Evolutionary conservation across 1,139 yeast genomes (phyloP).

Genomic region (Blastobotrys elegans): DNA sequence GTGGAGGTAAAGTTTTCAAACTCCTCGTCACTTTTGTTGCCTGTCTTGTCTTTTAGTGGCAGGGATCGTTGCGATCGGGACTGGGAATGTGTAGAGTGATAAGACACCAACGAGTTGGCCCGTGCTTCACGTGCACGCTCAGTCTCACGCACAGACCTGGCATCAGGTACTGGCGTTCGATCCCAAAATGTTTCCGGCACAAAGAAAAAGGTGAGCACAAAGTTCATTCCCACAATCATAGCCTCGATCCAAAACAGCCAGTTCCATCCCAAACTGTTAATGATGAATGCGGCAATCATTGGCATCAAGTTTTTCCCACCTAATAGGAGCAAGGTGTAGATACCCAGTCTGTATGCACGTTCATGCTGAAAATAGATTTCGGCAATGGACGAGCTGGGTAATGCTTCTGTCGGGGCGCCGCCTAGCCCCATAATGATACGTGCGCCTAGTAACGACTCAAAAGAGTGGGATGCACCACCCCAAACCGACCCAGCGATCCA

Average conservation of each 20-base stretch:
- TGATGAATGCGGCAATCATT: constrained; percentile 50
- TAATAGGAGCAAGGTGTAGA: constrained; percentile 54
- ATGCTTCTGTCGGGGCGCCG: constrained; percentile 56
- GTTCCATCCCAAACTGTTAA: constrained; percentile 47
- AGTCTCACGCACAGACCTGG: constrained; percentile 48
- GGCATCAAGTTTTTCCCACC: constrained; percentile 64
- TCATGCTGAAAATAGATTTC: constrained; percentile 63
- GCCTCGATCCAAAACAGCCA: constrained; percentile 61
- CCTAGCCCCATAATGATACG: constrained; percentile 57
- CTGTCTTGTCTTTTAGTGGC: background rate
- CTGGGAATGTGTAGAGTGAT: background rate
- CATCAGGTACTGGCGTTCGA: constrained; percentile 47
- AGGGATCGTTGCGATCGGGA: background rate
- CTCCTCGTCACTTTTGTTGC: background rate
- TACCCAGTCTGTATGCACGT: constrained; percentile 59
- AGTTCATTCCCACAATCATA: constrained; percentile 47
- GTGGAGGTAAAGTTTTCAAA: constrained; percentile 1
- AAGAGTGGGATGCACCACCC: constrained; percentile 48
- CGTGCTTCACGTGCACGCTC: constrained; percentile 44
- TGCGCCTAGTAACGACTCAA: constrained; percentile 52
- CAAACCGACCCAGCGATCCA: constrained; percentile 52
- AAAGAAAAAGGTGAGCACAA: constrained; percentile 46
- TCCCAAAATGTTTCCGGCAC: constrained; percentile 68
- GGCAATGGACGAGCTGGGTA: constrained; percentile 58
- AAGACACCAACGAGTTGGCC: constrained; percentile 18